Evolutionary conservation across 495 filamentous ascomycete genomes (phyloP), one percentile per base, ranked within the genome.

Genomic region (Terfezia claveryi): DNA sequence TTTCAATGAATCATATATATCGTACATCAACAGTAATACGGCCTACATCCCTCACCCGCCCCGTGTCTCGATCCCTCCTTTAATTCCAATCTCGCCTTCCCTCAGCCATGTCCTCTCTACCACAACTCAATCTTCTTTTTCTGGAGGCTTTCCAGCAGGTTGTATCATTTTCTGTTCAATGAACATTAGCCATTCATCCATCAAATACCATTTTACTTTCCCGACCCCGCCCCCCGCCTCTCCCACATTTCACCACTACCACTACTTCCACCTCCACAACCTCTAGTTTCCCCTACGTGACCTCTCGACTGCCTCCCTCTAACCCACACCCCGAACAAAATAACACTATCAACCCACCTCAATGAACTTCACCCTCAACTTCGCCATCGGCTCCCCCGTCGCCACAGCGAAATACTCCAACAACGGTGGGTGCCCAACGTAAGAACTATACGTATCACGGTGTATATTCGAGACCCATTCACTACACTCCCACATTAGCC

Each of bases 381-480:
- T 86, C 69, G 88, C 85, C 58, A 78, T 78, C 2, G 81, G 73
- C 67, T 87, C 82, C 44, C 91, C 91, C 72, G 89, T 76, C 1
- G 87, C 92, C 55, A 96, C 79, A 49, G 80, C 73, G 76, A 94
- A 85, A 62, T 93, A 95, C n/a, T 80, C 77, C 14, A 95, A 74
- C 55, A 95, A 69, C 2, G 87, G 81, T 17, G 88, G 83, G 65
- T 99, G 91, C 17, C 91, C 91, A 61, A 94, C 76, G 63, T 91
- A 86, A 56, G 76, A 82, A 10, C 87, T 77, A 64, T 80, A 85
- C 38, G 77, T 82, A 68, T 93, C 87, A 61, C 85, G 83, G 59
- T 88, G 75, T 64, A 91, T 82, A 68, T 99, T 99, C 36, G 81
- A 82, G 52, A 80, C 77, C 87, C 89, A 99, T 72, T 99, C 91